Evolutionary conservation across 192 early-diverging fungal genomes (phyloP).

Genomic region (Mortierella antarctica): DNA sequence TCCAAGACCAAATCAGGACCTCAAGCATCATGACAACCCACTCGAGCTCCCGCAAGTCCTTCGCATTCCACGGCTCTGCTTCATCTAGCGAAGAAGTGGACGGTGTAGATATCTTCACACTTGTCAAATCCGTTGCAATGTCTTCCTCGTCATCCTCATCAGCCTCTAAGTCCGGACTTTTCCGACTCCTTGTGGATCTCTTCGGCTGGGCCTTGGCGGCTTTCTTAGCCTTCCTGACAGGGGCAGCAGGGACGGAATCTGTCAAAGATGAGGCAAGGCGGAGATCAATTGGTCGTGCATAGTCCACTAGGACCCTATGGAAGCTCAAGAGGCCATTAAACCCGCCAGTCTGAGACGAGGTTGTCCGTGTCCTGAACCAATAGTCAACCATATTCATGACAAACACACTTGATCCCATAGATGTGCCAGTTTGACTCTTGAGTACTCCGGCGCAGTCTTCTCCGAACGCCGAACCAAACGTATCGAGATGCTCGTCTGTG

Average conservation of each 20-base stretch:
- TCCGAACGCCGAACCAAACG: background rate
- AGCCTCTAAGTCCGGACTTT: background rate
- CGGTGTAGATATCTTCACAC: too few relatives aligned
- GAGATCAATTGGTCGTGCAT: constrained; percentile 15
- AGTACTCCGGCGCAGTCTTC: constrained; percentile 10
- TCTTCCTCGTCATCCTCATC: background rate
- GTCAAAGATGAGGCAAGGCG: background rate
- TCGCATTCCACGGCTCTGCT: constrained; percentile 30
- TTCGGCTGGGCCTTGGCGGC: background rate
- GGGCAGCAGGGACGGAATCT: background rate
- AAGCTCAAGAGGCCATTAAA: constrained; percentile 12
- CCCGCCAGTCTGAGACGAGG: background rate
- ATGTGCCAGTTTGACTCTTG: constrained; percentile 30
- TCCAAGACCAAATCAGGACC: constrained; percentile 37
- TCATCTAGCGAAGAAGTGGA: too few relatives aligned
- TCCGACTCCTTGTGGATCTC: too few relatives aligned
- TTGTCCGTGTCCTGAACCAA: constrained; percentile 38
- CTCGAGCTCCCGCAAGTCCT: constrained; percentile 34
- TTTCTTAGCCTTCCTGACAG: background rate
- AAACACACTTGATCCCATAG: constrained; percentile 41
- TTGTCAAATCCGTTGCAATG: too few relatives aligned
- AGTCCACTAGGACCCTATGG: constrained; percentile 24
- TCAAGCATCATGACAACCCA: constrained; percentile 47
- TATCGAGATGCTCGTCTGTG: background rate
- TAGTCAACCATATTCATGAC: constrained; percentile 33